Evolutionary conservation across 768 basidiomycete genomes (phyloP), one percentile per base, ranked within the genome.

Genomic region (Serendipita indica): DNA sequence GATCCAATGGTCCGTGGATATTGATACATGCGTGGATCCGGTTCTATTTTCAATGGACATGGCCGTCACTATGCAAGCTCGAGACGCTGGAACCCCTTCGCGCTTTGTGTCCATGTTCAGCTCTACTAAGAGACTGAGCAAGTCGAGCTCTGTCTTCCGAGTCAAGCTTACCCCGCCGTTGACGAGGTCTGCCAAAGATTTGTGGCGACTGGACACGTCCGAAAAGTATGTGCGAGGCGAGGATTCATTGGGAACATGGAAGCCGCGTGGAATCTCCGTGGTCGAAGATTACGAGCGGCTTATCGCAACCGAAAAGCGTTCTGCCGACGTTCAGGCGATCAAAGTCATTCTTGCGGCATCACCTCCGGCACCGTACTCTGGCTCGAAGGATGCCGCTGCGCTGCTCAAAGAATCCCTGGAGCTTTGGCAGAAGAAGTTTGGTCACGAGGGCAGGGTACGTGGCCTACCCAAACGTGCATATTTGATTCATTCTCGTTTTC

Each of bases 201-300:
- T 99, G 13, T 97, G 94, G 96, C 75, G 92, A 37, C 74, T 98
- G 57, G 91, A 99, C 72, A 97, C 94, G 1, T 83, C 88, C 28
- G 86, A 89, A 71, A 93, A 91, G 68, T 97, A 93, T 70, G 92
- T 99, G 0, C 79, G 84, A 43, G 94, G 94, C 5, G 93, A 98
- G 68, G 93, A 97, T 65, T 70, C 75, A 2, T 75, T 98, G 28
- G 82, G 78, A 3, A 69, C 75, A 18, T 98, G 94, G 93, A 86
- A 82, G 64, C 83, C 93, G 41, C 79, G 93, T 43, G 89, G 93
- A 6, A 77, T 97, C 27, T 84, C 84, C 1, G 82, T 91, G 7
- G 84, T 99, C 27, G 83, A 94, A 63, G 94, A 97, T 66, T 86
- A 89, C 66, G 74, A 75, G 49, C 77, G 82, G 60, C 71, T 90